Conservation (phyloP, 2,329 filamentous ascomycete genomes). For the Botrytis byssoidea region DNA sequence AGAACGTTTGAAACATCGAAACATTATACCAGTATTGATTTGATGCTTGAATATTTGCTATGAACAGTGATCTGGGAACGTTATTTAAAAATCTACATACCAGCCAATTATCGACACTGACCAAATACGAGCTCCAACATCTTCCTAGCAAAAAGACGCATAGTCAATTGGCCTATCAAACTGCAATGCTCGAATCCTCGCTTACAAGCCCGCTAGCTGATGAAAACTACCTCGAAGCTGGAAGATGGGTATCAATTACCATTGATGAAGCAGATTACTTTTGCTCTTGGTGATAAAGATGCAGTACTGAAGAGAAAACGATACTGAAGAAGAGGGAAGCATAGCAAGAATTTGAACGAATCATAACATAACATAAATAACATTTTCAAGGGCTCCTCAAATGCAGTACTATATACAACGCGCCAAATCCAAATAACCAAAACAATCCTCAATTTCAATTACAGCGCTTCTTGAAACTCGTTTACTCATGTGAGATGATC, state of each 20-base stretch:
- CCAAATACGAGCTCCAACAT: background rate
- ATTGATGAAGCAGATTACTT: background rate
- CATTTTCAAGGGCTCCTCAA: background rate
- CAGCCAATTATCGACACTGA: background rate
- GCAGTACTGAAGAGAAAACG: background rate
- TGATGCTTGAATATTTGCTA: background rate
- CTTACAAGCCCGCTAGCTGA: background rate
- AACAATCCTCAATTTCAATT: background rate
- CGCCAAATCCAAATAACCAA: too few species aligned
- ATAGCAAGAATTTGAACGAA: background rate
- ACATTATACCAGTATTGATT: too few species aligned
- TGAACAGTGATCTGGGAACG: background rate
- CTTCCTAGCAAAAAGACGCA: background rate
- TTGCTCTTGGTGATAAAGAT: background rate
- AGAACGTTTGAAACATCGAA: background rate
- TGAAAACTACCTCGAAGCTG: background rate
- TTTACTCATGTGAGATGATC: accelerated
- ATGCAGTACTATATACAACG: background rate
- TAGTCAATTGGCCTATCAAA: background rate
- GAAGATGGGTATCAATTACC: background rate
- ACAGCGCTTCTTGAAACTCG: background rate
- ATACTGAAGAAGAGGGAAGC: background rate
- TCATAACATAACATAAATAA: too few species aligned
- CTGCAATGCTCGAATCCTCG: background rate
- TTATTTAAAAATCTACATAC: background rate